Evolutionary conservation across 192 early-diverging fungal species (phyloP).

Genomic region (Coemansia sp.): DNA sequence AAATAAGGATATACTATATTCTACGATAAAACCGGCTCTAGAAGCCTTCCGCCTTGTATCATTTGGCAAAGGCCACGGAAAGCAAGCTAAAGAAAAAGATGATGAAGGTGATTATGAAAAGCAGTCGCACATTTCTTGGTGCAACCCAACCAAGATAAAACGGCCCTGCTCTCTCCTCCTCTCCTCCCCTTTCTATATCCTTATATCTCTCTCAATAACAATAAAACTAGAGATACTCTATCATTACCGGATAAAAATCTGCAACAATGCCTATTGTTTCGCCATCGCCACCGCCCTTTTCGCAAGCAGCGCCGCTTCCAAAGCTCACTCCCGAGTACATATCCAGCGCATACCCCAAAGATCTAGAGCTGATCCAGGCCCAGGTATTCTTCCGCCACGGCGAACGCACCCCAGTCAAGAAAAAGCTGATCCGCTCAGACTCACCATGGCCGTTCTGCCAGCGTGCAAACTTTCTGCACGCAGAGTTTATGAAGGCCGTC

Average conservation of each 20-base stretch:
- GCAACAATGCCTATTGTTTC: no score
- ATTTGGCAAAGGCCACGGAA: no score
- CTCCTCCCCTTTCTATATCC: no score
- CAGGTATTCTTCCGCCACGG: conserved; percentile 48
- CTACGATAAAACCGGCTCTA: no score
- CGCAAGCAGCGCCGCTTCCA: conserved; percentile 29
- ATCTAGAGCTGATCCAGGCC: conserved; percentile 30
- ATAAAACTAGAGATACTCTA: neutral
- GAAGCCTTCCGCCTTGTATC: no score
- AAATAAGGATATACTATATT: no score
- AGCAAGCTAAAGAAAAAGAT: neutral
- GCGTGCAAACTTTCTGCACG: conserved; percentile 25
- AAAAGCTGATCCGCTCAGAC: neutral
- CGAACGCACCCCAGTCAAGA: conserved; percentile 26
- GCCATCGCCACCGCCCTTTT: conserved; percentile 7
- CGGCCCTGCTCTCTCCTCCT: no score
- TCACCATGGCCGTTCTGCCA: conserved; percentile 28
- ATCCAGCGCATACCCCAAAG: conserved; percentile 14
- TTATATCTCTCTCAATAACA: no score
- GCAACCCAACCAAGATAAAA: no score
- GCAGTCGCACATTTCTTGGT: no score
- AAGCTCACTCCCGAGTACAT: conserved; percentile 20
- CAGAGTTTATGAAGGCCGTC: conserved; percentile 38
- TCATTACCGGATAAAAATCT: no score
- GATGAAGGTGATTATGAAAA: neutral